Percentiles rank a stretch among this genome's conserved stretches.
Evolutionary conservation across 1,139 yeast genomes (phyloP).

Genomic region (Hyphopichia khmerensis): DNA sequence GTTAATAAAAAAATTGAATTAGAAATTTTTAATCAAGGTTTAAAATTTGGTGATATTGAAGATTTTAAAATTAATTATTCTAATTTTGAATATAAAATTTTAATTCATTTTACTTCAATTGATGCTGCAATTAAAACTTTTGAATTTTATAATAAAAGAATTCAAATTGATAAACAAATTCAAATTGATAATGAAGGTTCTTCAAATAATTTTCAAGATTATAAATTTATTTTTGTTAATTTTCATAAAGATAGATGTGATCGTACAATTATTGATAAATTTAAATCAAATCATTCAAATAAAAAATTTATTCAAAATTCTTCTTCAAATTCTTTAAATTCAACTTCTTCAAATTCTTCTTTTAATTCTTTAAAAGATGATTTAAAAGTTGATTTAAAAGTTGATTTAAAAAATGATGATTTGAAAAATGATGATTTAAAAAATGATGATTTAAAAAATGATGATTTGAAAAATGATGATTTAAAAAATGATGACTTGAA

Average conservation of each 20-base stretch:
- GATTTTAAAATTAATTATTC: constrained; percentile 17
- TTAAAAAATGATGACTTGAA: too few species aligned
- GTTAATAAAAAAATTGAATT: constrained; percentile 10
- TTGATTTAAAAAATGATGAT: neutral
- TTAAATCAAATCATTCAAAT: neutral
- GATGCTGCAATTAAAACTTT: constrained; percentile 40
- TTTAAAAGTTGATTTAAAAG: constrained; percentile 7
- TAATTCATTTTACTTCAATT: constrained; percentile 40
- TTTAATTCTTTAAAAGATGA: constrained; percentile 5
- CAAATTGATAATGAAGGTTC: constrained; percentile 15
- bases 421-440: neutral
- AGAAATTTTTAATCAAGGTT: constrained; percentile 22
- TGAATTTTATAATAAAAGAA: constrained; percentile 29
- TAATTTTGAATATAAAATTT: constrained; percentile 10
- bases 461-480: too few species aligned
- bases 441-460: too few species aligned
- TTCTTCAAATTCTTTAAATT: constrained; percentile 1
- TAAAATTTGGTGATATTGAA: constrained; percentile 38
- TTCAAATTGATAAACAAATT: constrained; percentile 22
- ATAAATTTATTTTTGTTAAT: constrained; percentile 8
- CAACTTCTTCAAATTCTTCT: neutral
- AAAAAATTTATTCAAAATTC: neutral
- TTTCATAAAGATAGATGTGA: constrained; percentile 43
- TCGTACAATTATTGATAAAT: constrained; percentile 16
- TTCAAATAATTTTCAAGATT: neutral